Base-by-base conservation (phyloP, 331 rosid genomes). In the Malus hybrid region DNA sequence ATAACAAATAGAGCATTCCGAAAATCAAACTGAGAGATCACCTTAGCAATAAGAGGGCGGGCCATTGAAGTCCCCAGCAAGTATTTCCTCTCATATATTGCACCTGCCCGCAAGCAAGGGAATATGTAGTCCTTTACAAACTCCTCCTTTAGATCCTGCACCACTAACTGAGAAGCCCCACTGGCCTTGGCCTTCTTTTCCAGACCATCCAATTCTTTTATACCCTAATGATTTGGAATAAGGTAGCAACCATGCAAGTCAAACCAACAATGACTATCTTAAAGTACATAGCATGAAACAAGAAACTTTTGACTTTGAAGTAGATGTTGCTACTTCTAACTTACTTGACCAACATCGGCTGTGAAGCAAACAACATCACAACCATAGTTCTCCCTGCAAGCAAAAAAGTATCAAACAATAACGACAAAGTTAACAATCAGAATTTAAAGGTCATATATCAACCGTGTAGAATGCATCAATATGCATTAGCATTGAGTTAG, bases 351-450 rank as follows among this genome's bases (percentile, higher is more conserved):
- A 80, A 95, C 97, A 82, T 95, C 97, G 32, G 97, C 97, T 24
- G 99, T 95, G 84, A 95, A 95, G 87, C 97, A 95, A 71, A 95
- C 97, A 29, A 95, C 97, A 44, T 95, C 97, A 74, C 99, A 95
- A 12, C 93, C 97, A 63, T 95, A 95, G 79, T 95, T 95, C 87
- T 95, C 97, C 83, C 99, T 95, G 97, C 85, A 89, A 82, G 11
- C 33, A 65, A 73, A 63, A 75, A 73, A 52, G 22, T 67, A 72
- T 22, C 14, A 16, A 80, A 68, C 50, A 13, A 67, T 36, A 76
- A 69, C 5, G 3, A 27, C 32, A 36, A 69, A 29, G 61, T 10
- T 31, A 66, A 67, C 31, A 18, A 3, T 46, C 71, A 48, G 22
- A 57, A 48, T 28, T 52, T 6, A 6, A 13, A 61, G 42, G 42